These are phyloP conservation scores for Didymosphaeria variabile DNA, from an alignment of 2,329 filamentous ascomycete genomes.

Conservation along the genomic window DNA sequence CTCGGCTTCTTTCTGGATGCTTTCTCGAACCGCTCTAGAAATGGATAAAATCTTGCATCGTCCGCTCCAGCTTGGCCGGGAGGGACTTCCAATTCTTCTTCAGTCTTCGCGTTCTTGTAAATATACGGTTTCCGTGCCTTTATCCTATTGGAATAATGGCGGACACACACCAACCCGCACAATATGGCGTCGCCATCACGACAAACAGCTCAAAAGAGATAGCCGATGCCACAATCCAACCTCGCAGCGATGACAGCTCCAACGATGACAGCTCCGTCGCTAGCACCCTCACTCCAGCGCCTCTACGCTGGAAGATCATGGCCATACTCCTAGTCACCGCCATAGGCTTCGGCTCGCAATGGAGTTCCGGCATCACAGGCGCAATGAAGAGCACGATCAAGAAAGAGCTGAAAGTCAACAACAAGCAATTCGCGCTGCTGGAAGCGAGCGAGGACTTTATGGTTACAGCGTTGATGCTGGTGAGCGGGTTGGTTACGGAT, in stretches of 20 bases:
- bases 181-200: background rate
- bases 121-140: background rate
- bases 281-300: conserved; percentile 16
- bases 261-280: background rate
- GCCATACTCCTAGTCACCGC: conserved; percentile 62
- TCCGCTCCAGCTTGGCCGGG: background rate
- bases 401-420: conserved; percentile 63
- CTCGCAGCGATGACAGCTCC: background rate
- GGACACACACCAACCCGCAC: background rate
- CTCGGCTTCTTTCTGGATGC: background rate
- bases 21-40: too few species aligned
- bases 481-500: conserved; percentile 66
- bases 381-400: conserved; percentile 70
- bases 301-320: conserved; percentile 43
- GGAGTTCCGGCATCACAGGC: conserved; percentile 68
- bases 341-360: conserved; percentile 68
- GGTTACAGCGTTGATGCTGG: conserved; percentile 64
- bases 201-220: background rate
- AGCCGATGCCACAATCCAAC: background rate
- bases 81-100: background rate
- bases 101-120: background rate
- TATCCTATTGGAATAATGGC: background rate
- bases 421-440: conserved; percentile 66
- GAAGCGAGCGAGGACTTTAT: conserved; percentile 71
- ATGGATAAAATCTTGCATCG: background rate